Percentiles rank a stretch among this genome's conserved stretches.
Conservation (phyloP, 768 basidiomycete species). For the Galerina marginata region DNA sequence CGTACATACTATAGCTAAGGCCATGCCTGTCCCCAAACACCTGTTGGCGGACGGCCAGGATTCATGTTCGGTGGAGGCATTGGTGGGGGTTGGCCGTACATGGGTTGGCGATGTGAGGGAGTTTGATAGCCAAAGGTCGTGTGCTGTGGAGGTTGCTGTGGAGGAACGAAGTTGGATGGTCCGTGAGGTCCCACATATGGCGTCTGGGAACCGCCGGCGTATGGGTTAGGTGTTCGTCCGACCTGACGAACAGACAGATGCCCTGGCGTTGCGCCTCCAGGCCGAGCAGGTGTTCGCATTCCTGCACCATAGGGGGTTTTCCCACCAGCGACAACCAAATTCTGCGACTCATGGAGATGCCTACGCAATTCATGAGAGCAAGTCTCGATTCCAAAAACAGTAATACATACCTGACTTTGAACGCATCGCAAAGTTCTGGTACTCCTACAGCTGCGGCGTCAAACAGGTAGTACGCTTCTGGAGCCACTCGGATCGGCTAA, state of each 20-base stretch:
- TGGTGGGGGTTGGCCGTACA: slow-evolving; percentile 44
- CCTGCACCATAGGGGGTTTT: slow-evolving; percentile 84
- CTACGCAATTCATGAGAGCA: slow-evolving; percentile 38
- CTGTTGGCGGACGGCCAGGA: slow-evolving; percentile 59
- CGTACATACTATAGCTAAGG: not conserved
- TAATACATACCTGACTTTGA: slow-evolving; percentile 78
- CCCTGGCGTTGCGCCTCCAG: slow-evolving; percentile 81
- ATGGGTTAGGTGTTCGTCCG: slow-evolving; percentile 82
- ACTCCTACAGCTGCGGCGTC: slow-evolving; percentile 91
- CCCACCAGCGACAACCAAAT: slow-evolving; percentile 59
- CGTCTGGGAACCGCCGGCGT: slow-evolving; percentile 55
- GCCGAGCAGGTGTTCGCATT: slow-evolving; percentile 77
- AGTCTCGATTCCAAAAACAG: not conserved
- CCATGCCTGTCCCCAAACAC: slow-evolving; percentile 28
- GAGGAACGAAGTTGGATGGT: slow-evolving; percentile 27
- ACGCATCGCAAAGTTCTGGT: slow-evolving; percentile 93
- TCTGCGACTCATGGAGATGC: slow-evolving; percentile 81
- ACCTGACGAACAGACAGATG: slow-evolving; percentile 77
- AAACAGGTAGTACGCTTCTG: slow-evolving; percentile 88
- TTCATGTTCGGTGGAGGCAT: slow-evolving; percentile 64
- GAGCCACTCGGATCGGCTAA: slow-evolving; percentile 87
- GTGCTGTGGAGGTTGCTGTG: slow-evolving; percentile 31
- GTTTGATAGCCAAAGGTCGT: slow-evolving; percentile 56
- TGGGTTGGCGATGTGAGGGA: slow-evolving; percentile 44
- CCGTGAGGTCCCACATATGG: slow-evolving; percentile 39